Percentiles rank a stretch among this genome's conserved stretches.
These are phyloP conservation scores for Eremochloa ophiuroides DNA, from an alignment of 176 grass and related monocot genomes.

Conservation along the genomic window DNA sequence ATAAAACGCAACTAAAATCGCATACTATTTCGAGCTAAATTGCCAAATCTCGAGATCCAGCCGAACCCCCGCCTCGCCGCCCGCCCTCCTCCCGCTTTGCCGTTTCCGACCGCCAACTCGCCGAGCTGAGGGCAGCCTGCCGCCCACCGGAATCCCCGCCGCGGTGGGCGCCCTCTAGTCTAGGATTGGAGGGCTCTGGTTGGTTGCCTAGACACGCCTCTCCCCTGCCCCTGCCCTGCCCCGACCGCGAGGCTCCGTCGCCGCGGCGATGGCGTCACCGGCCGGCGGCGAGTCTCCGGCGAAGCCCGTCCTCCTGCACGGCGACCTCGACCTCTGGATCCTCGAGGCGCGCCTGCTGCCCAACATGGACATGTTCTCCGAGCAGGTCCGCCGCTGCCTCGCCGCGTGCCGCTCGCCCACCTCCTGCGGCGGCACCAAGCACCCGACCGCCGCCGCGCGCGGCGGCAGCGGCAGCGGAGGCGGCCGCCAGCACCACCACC, in stretches of 20 bases:
- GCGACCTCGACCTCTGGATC: constrained; percentile 80
- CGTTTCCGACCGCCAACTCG: neutral
- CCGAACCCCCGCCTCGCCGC: neutral
- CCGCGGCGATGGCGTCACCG: constrained; percentile 47
- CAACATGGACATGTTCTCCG: constrained; percentile 95
- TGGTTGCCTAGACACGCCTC: neutral
- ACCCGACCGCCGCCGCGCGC: neutral
- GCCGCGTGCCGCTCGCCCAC: constrained; percentile 40
- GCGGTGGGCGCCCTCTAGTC: neutral
- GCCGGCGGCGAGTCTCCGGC: constrained; percentile 30
- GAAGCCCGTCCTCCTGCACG: constrained; percentile 59
- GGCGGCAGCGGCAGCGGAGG: neutral
- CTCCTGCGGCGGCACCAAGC: constrained; percentile 34
- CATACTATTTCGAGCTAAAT: constrained; percentile 33
- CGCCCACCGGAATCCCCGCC: constrained; percentile 25
- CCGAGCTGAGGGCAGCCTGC: neutral
- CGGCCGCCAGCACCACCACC: constrained; percentile 19
- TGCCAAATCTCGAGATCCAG: constrained; percentile 3
- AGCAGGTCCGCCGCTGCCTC: constrained; percentile 69
- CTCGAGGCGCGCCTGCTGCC: constrained; percentile 76
- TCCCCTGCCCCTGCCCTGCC: too few relatives aligned
- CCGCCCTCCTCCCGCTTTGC: neutral
- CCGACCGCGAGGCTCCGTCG: neutral
- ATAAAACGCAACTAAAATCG: neutral
- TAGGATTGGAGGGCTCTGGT: neutral